These are phyloP conservation scores for Agrostemma githago DNA, from an alignment of 148 eudicot species.

Conservation along the genomic window DNA sequence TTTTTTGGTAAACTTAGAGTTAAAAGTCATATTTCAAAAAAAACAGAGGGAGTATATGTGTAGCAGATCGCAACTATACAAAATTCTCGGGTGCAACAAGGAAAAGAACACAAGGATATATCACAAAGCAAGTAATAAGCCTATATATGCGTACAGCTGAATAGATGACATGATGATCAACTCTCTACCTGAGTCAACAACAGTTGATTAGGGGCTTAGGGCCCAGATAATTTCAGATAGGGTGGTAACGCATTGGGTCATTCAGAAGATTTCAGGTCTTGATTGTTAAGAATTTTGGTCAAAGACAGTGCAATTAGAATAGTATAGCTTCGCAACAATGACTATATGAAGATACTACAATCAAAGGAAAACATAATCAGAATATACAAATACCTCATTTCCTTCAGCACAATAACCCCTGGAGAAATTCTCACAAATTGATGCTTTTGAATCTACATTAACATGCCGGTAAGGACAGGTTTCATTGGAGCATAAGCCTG, in stretches of 20 bases:
- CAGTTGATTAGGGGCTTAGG: not conserved
- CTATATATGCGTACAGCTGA: not conserved
- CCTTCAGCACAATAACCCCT: conserved; percentile 94
- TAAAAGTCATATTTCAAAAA: too few species aligned
- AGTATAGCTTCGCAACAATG: not conserved
- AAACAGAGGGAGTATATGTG: not conserved
- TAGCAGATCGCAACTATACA: not conserved
- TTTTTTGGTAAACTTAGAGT: too few species aligned
- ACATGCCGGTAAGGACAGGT: conserved; percentile 92
- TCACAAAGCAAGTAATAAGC: not conserved
- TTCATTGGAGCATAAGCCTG: conserved; percentile 86
- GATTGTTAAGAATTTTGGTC: not conserved
- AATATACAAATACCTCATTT: conserved; percentile 57
- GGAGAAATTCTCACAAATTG: conserved; percentile 75
- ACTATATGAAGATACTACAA: not conserved
- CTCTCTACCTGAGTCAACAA: not conserved
- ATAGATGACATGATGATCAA: not conserved
- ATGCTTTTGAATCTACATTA: conserved; percentile 75
- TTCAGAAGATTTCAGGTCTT: not conserved
- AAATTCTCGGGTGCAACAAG: not conserved
- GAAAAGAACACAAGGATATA: not conserved
- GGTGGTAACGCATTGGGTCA: not conserved
- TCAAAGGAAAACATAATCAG: not conserved
- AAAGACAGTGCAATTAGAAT: not conserved
- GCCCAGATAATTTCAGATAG: not conserved